Percentiles rank a stretch among this genome's conserved stretches.
Evolutionary conservation across 495 filamentous ascomycete genomes (phyloP).

Genomic region (Daldinia bambusicola): DNA sequence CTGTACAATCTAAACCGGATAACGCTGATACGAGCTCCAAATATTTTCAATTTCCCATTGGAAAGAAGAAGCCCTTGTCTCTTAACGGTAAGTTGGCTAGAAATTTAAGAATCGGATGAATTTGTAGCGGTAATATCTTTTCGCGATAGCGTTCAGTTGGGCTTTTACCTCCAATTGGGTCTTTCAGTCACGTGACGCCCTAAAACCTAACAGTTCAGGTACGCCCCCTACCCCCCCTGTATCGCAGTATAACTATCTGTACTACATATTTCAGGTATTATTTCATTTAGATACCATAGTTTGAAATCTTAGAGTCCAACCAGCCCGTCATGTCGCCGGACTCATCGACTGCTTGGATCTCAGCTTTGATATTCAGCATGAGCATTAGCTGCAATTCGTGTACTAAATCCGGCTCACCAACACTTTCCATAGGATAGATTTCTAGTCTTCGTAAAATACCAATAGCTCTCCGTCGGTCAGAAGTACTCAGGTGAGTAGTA

Average conservation of each 20-base stretch:
- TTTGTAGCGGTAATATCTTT: not conserved
- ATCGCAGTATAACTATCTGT: not conserved
- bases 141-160: constrained; percentile 3
- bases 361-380: constrained; percentile 85
- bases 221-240: not conserved
- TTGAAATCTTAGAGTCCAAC: constrained; percentile 63
- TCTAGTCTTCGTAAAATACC: constrained; percentile 68
- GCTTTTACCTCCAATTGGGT: not conserved
- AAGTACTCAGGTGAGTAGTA: constrained; percentile 62
- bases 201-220: not conserved
- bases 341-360: constrained; percentile 84
- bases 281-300: not conserved
- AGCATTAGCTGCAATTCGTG: constrained; percentile 86
- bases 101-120: not conserved
- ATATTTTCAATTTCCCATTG: not conserved
- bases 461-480: constrained; percentile 74
- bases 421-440: constrained; percentile 2
- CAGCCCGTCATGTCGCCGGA: constrained; percentile 68
- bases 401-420: constrained; percentile 58
- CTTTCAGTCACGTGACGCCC: not conserved
- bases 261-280: not conserved
- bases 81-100: not conserved
- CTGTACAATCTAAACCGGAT: not conserved
- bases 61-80: too few species aligned
- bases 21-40: not conserved